Evolutionary conservation across 768 basidiomycete genomes (phyloP), one percentile per base, ranked within the genome.

Genomic region (Leccinellum luteum): DNA sequence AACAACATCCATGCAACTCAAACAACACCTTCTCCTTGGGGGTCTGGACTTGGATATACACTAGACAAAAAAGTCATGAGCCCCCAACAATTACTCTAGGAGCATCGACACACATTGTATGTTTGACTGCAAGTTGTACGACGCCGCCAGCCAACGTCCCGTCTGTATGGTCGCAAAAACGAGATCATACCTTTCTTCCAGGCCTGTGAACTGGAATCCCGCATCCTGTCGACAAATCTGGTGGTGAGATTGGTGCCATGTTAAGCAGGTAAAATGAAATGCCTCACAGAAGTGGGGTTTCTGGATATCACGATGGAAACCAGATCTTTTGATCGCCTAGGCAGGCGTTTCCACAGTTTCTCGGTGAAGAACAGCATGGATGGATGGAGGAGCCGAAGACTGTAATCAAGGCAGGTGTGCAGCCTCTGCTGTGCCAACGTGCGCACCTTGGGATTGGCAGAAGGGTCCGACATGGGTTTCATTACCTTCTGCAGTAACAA

Each of bases 301-400:
- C 81, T 75, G 0, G 94, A 81, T 19, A 98, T 74, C 92, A 95
- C 95, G 71, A 99, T 94, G 0, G 93, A 93, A 7, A 86, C 84
- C 9, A 80, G 62, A 69, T 98, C 94, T 41, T 87, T 87, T 2
- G 88, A 85, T 58, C 94, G 79, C 17, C 95, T 80, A 0, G 95
- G 94, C 2, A 99, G 78, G 28, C 97, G 85, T 72, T 99, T 97
- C 97, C 97, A 99, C 12, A 99, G 77, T 72, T 98, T 97, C 75
- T 99, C 97, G 4, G 97, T 98, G 31, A 99, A 92, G 73, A 90
- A 99, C 1, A 97, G 97, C 97, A 98, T 99, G 78, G 98, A 94
- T 0, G 97, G 97, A 72, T 98, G 97, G 1, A 98, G 79, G 2
- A 99, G 79, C 19, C 89, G 85, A 53, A 99, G 79, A 10, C 95